Evolutionary conservation across 1,284 basidiomycete genomes (phyloP), one percentile per base, ranked within the genome.

Genomic region (Pyrrhoderma noxium): DNA sequence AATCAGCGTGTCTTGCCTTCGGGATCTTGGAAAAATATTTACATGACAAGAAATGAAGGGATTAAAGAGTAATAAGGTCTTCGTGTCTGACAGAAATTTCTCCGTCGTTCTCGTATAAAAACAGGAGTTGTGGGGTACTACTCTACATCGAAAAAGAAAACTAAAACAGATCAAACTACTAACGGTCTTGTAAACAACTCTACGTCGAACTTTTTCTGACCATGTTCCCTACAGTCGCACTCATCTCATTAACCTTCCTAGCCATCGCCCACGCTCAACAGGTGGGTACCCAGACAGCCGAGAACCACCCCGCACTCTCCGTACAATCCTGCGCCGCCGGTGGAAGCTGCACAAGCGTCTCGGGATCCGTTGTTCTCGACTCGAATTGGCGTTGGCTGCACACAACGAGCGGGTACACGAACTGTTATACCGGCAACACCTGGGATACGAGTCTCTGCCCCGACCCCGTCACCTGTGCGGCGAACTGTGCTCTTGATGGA

Each of bases 351-450:
- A 67, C 65, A 3, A 65, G 62, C 31, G 52, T 62, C 34, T 42
- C 55, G 36, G 58, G 65, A 8, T 57, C 65, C 21, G 64, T 78
- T 45, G 70, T 71, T 7, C 64, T 79, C 53, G 76, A 79, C 60
- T 56, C 73, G 52, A 79, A 77, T 69, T 79, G 74, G 72, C 71
- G 76, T 53, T 77, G 74, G 74, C 52, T 70, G 2, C 76, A 77
- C 62, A 60, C 63, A 42, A 67, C 67, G 49, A 60, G 60, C 46
- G 66, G 66, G 47, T 70, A 61, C 61, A 72, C 71, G 54, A 79
- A 79, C 67, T 79, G 77, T 65, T 78, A 77, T 66, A 76, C 73
- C 55, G 76, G 76, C 21, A 76, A 76, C 66, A 61, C 63, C 8
- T 77, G 75, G 75, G 68, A 79, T 60, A 56, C 68, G 7, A 62